Evolutionary conservation across 345 rosid species (phyloP).

Genomic region (Turritis glabra): DNA sequence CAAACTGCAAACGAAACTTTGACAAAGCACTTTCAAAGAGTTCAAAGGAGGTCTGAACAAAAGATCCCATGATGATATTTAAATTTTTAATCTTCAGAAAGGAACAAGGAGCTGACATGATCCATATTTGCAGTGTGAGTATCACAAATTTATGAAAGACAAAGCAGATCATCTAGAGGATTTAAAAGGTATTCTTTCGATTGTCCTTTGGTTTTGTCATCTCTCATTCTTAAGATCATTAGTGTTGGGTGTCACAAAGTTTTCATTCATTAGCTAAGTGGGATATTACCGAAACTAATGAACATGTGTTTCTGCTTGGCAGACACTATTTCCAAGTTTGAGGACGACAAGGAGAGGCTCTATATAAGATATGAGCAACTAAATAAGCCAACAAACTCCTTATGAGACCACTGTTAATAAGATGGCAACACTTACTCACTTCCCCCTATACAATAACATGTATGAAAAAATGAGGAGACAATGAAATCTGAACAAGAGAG

Average conservation of each 20-base stretch:
- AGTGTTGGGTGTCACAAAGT: not conserved
- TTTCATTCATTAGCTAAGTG: not conserved
- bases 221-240: not conserved
- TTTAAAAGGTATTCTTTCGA: not conserved
- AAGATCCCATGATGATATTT: not conserved
- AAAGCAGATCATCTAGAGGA: too few relatives aligned
- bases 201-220: not conserved
- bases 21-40: too few relatives aligned
- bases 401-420: slow-evolving; percentile 8
- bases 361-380: slow-evolving; percentile 68
- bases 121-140: slow-evolving; percentile 54
- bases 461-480: too few relatives aligned
- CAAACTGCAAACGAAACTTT: too few relatives aligned
- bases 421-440: slow-evolving; percentile 12
- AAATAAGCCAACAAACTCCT: slow-evolving; percentile 47
- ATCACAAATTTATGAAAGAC: slow-evolving; percentile 2
- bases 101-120: not conserved
- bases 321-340: slow-evolving; percentile 69
- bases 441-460: too few relatives aligned
- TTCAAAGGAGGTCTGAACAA: slow-evolving; percentile 71
- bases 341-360: slow-evolving; percentile 79
- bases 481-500: too few relatives aligned
- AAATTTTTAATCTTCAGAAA: not conserved
- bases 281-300: not conserved
- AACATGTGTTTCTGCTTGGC: slow-evolving; percentile 26